Evolutionary conservation across 768 basidiomycete species (phyloP).

Genomic region (Suillus luteus): DNA sequence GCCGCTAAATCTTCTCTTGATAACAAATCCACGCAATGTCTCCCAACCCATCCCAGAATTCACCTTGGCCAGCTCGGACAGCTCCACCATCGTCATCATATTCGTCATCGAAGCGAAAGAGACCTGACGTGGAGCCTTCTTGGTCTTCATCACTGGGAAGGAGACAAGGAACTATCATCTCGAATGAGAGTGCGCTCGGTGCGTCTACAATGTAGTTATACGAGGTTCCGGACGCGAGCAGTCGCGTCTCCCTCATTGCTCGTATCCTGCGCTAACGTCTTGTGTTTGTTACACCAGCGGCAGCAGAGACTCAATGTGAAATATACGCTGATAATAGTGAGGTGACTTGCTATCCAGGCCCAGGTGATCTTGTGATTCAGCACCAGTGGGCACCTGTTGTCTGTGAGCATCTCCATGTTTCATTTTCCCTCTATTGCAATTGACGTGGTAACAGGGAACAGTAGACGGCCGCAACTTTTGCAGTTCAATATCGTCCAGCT

Average conservation of each 20-base stretch:
- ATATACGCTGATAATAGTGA: constrained; percentile 65
- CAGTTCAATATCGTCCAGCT: constrained; percentile 69
- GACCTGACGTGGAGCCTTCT: constrained; percentile 34
- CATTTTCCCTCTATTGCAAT: constrained; percentile 15
- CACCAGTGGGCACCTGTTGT: constrained; percentile 76
- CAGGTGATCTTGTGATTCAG: constrained; percentile 61
- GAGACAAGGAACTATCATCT: constrained; percentile 30
- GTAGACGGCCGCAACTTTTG: constrained; percentile 62
- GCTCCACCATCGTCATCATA: constrained; percentile 30
- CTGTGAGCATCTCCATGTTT: constrained; percentile 54
- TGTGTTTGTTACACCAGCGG: constrained; percentile 22
- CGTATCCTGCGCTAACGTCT: constrained; percentile 15
- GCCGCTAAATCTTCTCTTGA: constrained; percentile 27
- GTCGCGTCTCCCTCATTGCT: constrained; percentile 12
- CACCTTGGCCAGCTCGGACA: constrained; percentile 50
- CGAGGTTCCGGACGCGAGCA: constrained; percentile 14
- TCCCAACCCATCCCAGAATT: constrained; percentile 33
- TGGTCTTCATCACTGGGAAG: constrained; percentile 14
- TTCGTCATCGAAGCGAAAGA: constrained; percentile 35
- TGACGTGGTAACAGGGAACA: constrained; percentile 62
- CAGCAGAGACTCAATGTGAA: constrained; percentile 53
- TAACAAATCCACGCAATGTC: constrained; percentile 36
- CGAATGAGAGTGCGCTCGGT: constrained; percentile 29
- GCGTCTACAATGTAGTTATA: constrained; percentile 19
- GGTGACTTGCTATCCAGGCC: constrained; percentile 74